Evolutionary conservation across 2,329 filamentous ascomycete species (phyloP), one percentile per base, ranked within the genome.

Genomic region (Scedosporium dehoogii): DNA sequence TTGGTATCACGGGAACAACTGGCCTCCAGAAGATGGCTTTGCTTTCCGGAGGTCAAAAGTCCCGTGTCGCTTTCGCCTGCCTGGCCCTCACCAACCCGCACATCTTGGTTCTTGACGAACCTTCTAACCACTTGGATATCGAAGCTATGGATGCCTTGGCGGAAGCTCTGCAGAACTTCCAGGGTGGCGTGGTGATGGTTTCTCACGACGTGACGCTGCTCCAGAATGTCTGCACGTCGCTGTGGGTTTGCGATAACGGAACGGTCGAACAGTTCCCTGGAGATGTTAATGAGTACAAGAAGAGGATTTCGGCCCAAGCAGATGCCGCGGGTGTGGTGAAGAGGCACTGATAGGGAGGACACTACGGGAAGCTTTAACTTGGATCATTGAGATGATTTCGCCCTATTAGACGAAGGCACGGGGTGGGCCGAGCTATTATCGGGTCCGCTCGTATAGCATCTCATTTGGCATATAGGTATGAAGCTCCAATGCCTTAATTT

Each of bases 181-280:
- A 96, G 77, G 94, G 94, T 65, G 94, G 94, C 73, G 92, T 99
- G 62, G 79, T 99, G 70, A 97, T 99, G 92, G 94, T 99, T 63
- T 96, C 90, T 71, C 94, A 99, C 88, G 94, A 99, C 73, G 94
- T 99, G 61, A 97, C 94, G 1, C 97, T 99, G 91, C 75, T 99
- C 74, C 92, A 96, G 79, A 96, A 90, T 61, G 94, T 99, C 44
- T 99, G 94, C 76, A 94, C 82, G 59, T 94, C 88, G 72, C 78
- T 99, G 71, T 99, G 94, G 94, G 93, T 99, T 66, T 99, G 94
- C 72, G 94, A 99, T 73, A 81, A 88, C 64, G 94, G 94, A 9
- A 94, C 88, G 1, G 92, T 99, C 21, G 91, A 96, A 83, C 92
- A 97, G 78, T 99, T 99, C 77, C 86, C 89, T 65, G 94, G 94